Evolutionary conservation across 176 grass and related monocot species (phyloP).

Genomic region (Tillandsia fasciculata): DNA sequence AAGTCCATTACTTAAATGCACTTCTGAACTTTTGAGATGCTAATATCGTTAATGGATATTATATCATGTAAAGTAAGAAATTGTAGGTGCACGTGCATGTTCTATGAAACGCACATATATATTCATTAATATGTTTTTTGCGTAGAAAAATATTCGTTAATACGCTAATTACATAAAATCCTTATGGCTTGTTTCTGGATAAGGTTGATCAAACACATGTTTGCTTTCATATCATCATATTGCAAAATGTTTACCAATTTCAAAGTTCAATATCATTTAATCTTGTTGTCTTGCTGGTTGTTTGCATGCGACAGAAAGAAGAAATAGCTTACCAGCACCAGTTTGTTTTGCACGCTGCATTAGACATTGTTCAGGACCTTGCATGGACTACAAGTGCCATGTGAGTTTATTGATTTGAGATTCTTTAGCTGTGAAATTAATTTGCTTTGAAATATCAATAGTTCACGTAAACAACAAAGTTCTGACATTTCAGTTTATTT

Average conservation of each 20-base stretch:
- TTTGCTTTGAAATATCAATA: background rate
- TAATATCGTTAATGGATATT: too few relatives aligned
- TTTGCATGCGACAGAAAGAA: constrained; percentile 51
- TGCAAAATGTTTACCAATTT: background rate
- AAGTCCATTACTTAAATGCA: too few relatives aligned
- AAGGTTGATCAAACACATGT: too few relatives aligned
- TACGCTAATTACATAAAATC: too few relatives aligned
- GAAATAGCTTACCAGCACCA: constrained; percentile 79
- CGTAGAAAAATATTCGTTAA: too few relatives aligned
- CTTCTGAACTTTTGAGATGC: too few relatives aligned
- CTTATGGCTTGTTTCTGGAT: too few relatives aligned
- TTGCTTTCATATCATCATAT: too few relatives aligned
- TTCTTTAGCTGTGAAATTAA: background rate
- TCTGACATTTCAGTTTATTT: background rate
- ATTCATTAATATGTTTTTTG: too few relatives aligned
- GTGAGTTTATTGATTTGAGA: constrained; percentile 8
- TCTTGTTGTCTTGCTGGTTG: background rate
- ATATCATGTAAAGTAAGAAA: too few relatives aligned
- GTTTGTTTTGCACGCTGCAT: constrained; percentile 82
- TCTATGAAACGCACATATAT: too few relatives aligned
- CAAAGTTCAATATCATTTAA: background rate
- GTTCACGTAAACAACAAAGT: background rate
- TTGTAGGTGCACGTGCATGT: too few relatives aligned
- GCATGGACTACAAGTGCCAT: constrained; percentile 45
- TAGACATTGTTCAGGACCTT: constrained; percentile 90